These are phyloP conservation scores for Trametes hirsuta DNA, from an alignment of 1,284 basidiomycete species.

Conservation along the genomic window DNA sequence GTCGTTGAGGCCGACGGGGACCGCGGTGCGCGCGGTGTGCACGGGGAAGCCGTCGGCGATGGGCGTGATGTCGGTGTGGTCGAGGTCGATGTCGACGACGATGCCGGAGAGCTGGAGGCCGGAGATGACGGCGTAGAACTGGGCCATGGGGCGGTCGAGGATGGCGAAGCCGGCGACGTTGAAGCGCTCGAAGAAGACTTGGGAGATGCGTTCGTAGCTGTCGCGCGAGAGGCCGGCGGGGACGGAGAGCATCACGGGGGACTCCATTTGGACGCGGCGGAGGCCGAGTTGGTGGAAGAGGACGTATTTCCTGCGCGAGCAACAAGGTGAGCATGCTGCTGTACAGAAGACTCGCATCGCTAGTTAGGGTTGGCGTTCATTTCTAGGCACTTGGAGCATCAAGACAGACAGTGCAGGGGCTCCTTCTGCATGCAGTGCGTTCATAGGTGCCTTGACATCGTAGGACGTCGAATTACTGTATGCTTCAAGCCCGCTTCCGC, in stretches of 20 bases:
- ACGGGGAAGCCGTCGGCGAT: conserved; percentile 81
- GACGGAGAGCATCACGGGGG: conserved; percentile 80
- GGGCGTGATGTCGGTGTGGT: conserved; percentile 77
- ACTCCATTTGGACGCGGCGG: conserved; percentile 86
- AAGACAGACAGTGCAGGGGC: too few species aligned
- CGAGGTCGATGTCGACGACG: conserved; percentile 84
- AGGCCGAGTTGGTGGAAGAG: conserved; percentile 80
- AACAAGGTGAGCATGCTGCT: neutral
- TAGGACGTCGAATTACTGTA: too few species aligned
- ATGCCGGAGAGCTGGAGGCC: conserved; percentile 74
- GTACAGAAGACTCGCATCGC: too few species aligned
- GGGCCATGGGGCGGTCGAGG: conserved; percentile 84
- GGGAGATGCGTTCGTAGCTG: conserved; percentile 77
- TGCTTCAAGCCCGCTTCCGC: too few species aligned
- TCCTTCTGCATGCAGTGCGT: neutral
- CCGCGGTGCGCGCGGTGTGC: conserved; percentile 59
- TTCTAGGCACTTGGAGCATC: too few species aligned
- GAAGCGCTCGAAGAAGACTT: conserved; percentile 95
- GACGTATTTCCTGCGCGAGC: conserved; percentile 74
- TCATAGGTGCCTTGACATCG: neutral
- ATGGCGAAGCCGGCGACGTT: conserved; percentile 88
- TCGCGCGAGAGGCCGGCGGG: conserved; percentile 72
- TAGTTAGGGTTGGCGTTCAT: too few species aligned
- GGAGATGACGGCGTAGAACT: conserved; percentile 73
- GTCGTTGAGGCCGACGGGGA: conserved; percentile 71